Evolutionary conservation across 108 stramenopile species (phyloP).

Genomic region (Cyclotella sp.): DNA sequence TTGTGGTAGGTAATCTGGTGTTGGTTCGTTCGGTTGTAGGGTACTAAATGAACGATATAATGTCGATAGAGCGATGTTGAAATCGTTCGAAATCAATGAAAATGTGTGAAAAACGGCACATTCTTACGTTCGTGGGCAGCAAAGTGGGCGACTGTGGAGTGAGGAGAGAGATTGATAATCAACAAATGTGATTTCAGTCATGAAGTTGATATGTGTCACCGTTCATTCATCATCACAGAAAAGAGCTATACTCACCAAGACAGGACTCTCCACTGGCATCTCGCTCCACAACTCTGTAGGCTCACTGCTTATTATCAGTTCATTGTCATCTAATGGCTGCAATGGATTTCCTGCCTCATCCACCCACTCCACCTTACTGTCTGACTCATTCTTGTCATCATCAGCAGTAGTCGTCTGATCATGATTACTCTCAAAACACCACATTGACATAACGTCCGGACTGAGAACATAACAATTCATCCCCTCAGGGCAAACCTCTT

Average conservation of each 20-base stretch:
- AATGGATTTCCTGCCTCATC: not conserved
- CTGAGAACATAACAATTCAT: conserved; percentile 9
- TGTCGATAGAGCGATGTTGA: too few relatives aligned
- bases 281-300: not conserved
- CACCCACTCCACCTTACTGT: not conserved
- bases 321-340: not conserved
- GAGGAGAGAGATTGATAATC: too few relatives aligned
- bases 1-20: not conserved
- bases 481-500: not conserved
- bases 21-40: too few relatives aligned
- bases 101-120: too few relatives aligned
- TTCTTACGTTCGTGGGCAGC: too few relatives aligned
- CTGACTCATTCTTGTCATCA: not conserved
- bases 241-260: not conserved
- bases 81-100: too few relatives aligned
- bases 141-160: too few relatives aligned
- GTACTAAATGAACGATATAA: too few relatives aligned
- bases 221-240: too few relatives aligned
- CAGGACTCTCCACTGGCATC: not conserved
- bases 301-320: not conserved
- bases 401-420: not conserved
- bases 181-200: too few relatives aligned
- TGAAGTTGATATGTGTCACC: too few relatives aligned
- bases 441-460: not conserved
- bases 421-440: not conserved